Evolutionary conservation across 371 early-diverging fungal genomes (phyloP), one percentile per base, ranked within the genome.

Genomic region (Aphelidium insulamus): DNA sequence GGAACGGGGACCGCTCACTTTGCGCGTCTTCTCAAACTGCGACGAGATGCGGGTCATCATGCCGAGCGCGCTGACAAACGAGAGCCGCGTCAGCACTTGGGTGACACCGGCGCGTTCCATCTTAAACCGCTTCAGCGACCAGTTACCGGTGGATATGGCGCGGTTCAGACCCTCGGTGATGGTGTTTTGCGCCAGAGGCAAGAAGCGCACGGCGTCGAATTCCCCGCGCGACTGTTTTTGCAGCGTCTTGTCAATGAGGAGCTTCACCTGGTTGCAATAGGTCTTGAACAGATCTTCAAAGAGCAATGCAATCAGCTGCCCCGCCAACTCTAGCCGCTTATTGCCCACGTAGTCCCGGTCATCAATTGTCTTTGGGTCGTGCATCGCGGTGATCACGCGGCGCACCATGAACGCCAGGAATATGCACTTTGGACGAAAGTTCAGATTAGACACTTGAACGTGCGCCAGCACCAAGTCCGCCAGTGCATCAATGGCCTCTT

Each of bases 281-380:
- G 78, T 72, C 46, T 98, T 98, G 69, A 99, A 99, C 43, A 92
- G 57, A 72, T 99, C 99, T 60, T 99, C 99, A 50, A 99, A 99
- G 27, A 99, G 61, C 25, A 99, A 69, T 1, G 88, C 77, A 0
- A 99, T 57, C 34, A 99, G 57, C 47, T 97, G 92, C 25, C 99
- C 99, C 17, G 99, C 97, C 74, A 97, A 62, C 62, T 99, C 99
- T 39, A 98, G 62, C 51, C 99, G 76, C 59, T 99, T 99, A 69
- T 99, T 99, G 45, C 99, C 99, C 22, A 99, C 74, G 58, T 92
- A 99, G 65, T 99, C 99, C 46, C 94, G 82, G 55, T 99, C 99
- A 52, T 99, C 99, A 4, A 85, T 72, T 40, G 74, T 54, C 6
- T 75, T 70, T 22, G 72, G 72, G 33, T 78, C 72, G 21, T 64